A percentile compares a stretch with the other conserved stretches of the same genome.
These are phyloP conservation scores for Pseudozyma hubeiensis DNA, from an alignment of 1,284 basidiomycete genomes.

Conservation along the genomic window DNA sequence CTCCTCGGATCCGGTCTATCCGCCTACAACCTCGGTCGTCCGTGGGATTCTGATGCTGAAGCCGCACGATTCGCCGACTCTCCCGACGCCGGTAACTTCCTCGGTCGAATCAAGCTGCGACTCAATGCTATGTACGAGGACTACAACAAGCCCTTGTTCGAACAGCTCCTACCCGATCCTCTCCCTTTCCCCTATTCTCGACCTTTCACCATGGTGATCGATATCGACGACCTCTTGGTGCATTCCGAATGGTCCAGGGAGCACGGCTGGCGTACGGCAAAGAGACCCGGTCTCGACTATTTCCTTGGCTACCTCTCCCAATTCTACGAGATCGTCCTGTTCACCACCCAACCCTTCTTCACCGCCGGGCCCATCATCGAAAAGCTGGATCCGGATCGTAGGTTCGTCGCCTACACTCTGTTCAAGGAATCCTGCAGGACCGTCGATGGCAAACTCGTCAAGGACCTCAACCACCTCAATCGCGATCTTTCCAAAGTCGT, in stretches of 20 bases:
- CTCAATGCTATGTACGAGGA: constrained; percentile 54
- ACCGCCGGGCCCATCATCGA: constrained; percentile 90
- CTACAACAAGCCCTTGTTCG: constrained; percentile 78
- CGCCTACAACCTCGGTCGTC: constrained; percentile 63
- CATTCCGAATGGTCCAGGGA: constrained; percentile 81
- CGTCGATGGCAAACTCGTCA: constrained; percentile 66
- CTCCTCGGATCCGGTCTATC: constrained; percentile 50
- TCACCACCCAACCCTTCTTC: constrained; percentile 90
- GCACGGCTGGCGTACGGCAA: constrained; percentile 71
- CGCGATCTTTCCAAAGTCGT: constrained; percentile 92
- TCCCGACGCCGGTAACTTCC: constrained; percentile 44
- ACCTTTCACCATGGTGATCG: constrained; percentile 90
- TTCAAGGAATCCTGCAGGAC: constrained; percentile 78
- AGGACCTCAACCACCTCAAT: constrained; percentile 92
- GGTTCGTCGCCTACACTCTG: constrained; percentile 87
- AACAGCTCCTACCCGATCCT: constrained; percentile 88
- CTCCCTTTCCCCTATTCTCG: constrained; percentile 85
- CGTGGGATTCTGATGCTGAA: constrained; percentile 68
- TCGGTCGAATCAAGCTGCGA: constrained; percentile 61
- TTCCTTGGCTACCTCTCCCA: constrained; percentile 96
- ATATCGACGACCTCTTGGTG: constrained; percentile 90
- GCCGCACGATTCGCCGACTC: constrained; percentile 40
- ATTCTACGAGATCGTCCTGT: constrained; percentile 97
- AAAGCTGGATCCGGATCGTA: constrained; percentile 92
- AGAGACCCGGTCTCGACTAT: constrained; percentile 93